phyloP scores from a whole-genome alignment of 345 rosid species.

The Xanthoceras sorbifolium region DNA sequence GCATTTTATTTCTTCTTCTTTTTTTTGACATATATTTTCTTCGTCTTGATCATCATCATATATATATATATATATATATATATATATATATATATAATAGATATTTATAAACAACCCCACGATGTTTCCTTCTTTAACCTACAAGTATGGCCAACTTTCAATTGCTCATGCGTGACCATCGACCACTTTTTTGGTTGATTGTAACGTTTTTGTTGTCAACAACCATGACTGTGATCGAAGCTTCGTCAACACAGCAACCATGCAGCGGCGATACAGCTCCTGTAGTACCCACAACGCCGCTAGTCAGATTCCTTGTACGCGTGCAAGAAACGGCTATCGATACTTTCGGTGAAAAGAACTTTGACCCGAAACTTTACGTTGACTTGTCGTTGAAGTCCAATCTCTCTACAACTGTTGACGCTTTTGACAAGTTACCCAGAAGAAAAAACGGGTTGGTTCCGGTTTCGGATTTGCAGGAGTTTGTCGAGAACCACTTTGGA shows the following conservation, averaged over 20 bases:
- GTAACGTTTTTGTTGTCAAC: not conserved
- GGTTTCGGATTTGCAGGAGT: slow-evolving; percentile 32
- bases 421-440: slow-evolving; percentile 53
- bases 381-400: slow-evolving; percentile 62
- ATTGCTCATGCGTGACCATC: not conserved
- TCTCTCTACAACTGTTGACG: slow-evolving; percentile 46
- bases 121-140: not conserved
- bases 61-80: too few relatives aligned
- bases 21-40: too few relatives aligned
- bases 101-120: not conserved
- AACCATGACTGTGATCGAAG: not conserved
- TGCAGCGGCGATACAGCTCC: slow-evolving; percentile 26
- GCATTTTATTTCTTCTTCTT: too few relatives aligned
- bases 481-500: slow-evolving; percentile 38
- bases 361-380: slow-evolving; percentile 69
- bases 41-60: not conserved
- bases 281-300: slow-evolving; percentile 34
- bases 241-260: slow-evolving; percentile 5
- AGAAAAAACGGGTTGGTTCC: slow-evolving; percentile 36
- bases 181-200: not conserved
- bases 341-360: slow-evolving; percentile 41
- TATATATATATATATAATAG: too few relatives aligned
- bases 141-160: not conserved
- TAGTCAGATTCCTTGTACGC: slow-evolving; percentile 64
- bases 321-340: slow-evolving; percentile 62